Evolutionary conservation across 768 basidiomycete species (phyloP), one percentile per base, ranked within the genome.

Genomic region (Strobilomyces confusus): DNA sequence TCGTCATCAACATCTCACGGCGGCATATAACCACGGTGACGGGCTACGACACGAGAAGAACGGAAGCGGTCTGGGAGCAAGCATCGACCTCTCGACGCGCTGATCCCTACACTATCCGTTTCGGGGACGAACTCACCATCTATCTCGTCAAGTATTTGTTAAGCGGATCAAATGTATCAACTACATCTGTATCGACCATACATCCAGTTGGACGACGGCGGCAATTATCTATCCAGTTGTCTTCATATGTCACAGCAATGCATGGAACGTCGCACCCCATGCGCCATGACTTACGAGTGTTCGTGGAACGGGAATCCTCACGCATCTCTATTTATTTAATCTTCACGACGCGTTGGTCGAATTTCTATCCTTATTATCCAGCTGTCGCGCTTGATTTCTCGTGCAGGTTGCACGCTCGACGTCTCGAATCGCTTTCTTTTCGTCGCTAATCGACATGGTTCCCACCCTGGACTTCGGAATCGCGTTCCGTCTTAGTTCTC

Each of bases 161-260:
- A 42, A 49, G 62, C 49, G 56, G 66, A 59, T 60, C 59, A 49
- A 68, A 65, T 71, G 68, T 69, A 69, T 62, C 69, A 70, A 63
- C 58, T 59, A 68, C 58, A 62, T 56, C 60, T 69, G 68, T 69
- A 69, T 69, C 68, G 63, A 71, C 58, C 67, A 61, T 49, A 55
- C 58, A 52, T 60, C 54, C 55, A 51, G 59, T 59, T 59, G 63
- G 61, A 59, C 45, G 58, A 43, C 58, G 54, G 48, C 51, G 52
- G 56, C 57, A 52, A 59, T 64, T 57, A 69, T 62, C 59, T 71
- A 71, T 69, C 57, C 56, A 49, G 58, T 61, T 69, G 64, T 61
- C 67, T 60, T 58, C 58, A 55, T 64, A 62, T 55, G 62, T 65
- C 57, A 48, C 54, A 53, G 49, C 57, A 60, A 65, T 40, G 52